phyloP scores from a whole-genome alignment of 1,284 basidiomycete genomes.

The Wallemia mellicola region DNA sequence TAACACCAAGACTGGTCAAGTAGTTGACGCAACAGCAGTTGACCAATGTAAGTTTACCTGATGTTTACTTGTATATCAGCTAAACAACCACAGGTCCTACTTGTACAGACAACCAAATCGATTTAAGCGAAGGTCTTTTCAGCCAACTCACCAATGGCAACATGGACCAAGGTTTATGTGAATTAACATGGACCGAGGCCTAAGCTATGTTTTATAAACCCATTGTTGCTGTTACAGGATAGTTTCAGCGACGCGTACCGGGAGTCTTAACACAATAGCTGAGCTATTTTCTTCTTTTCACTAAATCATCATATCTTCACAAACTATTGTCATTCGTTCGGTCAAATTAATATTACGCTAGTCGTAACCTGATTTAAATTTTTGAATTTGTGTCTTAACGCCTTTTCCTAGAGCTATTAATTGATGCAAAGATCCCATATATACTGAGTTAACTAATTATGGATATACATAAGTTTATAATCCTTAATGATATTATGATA shows the following conservation, averaged over 20 bases:
- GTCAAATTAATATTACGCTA: neutral
- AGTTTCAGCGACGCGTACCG: neutral
- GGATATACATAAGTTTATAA: no score
- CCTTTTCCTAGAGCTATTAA: no score
- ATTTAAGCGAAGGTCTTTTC: slow-evolving; percentile 1
- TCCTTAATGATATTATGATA: no score
- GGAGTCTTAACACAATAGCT: neutral
- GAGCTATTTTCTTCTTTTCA: neutral
- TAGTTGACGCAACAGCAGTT: neutral
- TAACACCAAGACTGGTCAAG: neutral
- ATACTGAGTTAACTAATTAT: no score
- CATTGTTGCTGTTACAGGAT: neutral
- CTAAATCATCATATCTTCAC: neutral
- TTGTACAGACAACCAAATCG: neutral
- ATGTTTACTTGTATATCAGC: neutral
- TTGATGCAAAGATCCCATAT: no score
- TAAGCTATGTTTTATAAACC: neutral
- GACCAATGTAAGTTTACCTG: neutral
- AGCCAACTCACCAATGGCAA: neutral
- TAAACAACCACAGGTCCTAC: neutral
- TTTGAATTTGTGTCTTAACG: no score
- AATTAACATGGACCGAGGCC: neutral
- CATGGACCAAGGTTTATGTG: neutral
- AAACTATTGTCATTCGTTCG: neutral
- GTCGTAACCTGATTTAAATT: no score